Base-by-base conservation (phyloP, 306 rosid species). In the Medicago ruthenica region DNA sequence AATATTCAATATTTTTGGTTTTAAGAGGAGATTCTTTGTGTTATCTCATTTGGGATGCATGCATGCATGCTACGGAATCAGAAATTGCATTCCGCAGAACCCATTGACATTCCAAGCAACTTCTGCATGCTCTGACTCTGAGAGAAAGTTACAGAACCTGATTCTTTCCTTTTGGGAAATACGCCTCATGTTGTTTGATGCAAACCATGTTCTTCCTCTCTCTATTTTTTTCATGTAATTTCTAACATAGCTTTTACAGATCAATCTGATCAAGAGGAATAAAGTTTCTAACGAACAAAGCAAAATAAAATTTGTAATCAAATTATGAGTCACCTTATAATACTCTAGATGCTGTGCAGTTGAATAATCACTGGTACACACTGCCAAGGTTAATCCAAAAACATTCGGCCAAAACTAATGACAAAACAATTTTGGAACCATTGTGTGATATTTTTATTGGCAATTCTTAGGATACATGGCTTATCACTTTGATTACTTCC, bases 111-210 rank as follows among this genome's bases (percentile, higher is more conserved):
- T 81, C 79, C 76, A 13, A 67, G 53, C 72, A 73, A 55, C 76
- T 77, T 82, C 70, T 55, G 8, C 17, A 13, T 75, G 0, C 82
- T 76, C 72, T 80, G 73, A 83, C 79, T 79, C 78, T 63, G 63
- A 55, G 41, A 80, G 73, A 71, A 82, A 82, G 83, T 42, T 10
- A 58, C 39, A 61, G 88, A 79, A 87, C 79, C 83, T 59, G 69
- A 77, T 87, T 87, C 88, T 16, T 63, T 76, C 78, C 55, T 74
- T 84, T 80, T 75, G 39, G 65, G 39, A 40, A 71, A 53, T 18
- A 9, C 75, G 67, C 73, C 27, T 45, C 50, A 70, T 54, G 48
- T 50, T 71, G 50, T 65, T 51, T 65, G 16, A 80, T 68, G 61
- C 40, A 81, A 86, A 79, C 77, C 58, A 42, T 41, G 41, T 68